These are phyloP conservation scores for Herpetomonas tarakana DNA, from an alignment of 208 protist genomes.

Conservation along the genomic window DNA sequence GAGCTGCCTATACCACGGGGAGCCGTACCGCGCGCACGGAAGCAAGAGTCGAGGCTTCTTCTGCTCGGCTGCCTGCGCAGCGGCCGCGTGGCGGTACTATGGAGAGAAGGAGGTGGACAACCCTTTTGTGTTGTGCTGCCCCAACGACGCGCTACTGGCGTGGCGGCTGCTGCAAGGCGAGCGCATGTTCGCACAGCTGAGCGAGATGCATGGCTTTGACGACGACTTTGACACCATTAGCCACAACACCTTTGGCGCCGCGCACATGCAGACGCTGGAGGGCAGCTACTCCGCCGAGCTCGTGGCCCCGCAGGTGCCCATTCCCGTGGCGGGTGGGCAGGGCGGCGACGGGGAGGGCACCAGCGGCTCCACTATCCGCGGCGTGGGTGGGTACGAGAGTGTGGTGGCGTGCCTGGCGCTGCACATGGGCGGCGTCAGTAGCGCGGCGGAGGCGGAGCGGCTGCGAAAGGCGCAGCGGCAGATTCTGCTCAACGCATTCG, in stretches of 20 bases:
- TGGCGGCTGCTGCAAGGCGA: conserved; percentile 46
- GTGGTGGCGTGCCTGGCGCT: conserved; percentile 56
- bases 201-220: conserved; percentile 14
- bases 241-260: conserved; percentile 30
- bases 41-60: conserved; percentile 81
- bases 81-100: conserved; percentile 64
- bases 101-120: conserved; percentile 60
- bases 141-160: conserved; percentile 78
- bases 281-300: conserved; percentile 62
- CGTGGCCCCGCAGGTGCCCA: conserved; percentile 9
- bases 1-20: conserved; percentile 60
- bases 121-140: conserved; percentile 81
- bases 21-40: conserved; percentile 41
- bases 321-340: neutral
- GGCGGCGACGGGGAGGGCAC: neutral
- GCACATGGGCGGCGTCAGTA: conserved; percentile 53
- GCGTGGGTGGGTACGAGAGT: conserved; percentile 71
- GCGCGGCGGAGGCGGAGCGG: conserved; percentile 45
- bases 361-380: neutral
- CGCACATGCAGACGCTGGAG: conserved; percentile 42
- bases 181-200: conserved; percentile 23
- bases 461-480: conserved; percentile 73
- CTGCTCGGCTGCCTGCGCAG: conserved; percentile 66
- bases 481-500: conserved; percentile 56
- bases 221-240: conserved; percentile 27